Percentiles rank a stretch among this genome's conserved stretches.
These are phyloP conservation scores for Penium margaritaceum DNA, from an alignment of 139 green algal species.

Conservation along the genomic window DNA sequence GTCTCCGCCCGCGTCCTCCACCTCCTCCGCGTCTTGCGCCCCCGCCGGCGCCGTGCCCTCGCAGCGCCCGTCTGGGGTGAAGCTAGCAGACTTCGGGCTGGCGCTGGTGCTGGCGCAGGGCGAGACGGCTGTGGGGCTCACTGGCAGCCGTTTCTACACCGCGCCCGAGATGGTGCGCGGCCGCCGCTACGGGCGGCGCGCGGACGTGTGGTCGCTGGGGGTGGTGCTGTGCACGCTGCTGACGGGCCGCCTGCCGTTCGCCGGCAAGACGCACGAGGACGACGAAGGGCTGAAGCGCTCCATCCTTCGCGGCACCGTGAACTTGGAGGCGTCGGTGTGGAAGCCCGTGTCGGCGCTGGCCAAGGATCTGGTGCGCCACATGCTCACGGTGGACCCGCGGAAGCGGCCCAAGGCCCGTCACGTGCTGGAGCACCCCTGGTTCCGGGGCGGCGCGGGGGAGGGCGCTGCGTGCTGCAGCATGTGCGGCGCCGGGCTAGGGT, in stretches of 20 bases:
- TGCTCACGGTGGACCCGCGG: slow-evolving; percentile 42
- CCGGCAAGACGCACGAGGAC: slow-evolving; percentile 22
- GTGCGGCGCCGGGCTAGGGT: not conserved
- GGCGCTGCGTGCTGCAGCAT: not conserved
- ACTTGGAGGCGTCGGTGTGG: slow-evolving; percentile 30
- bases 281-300: slow-evolving; percentile 35
- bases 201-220: slow-evolving; percentile 62
- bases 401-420: slow-evolving; percentile 28
- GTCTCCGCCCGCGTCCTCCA: too few species aligned
- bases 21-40: not conserved
- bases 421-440: slow-evolving; percentile 68
- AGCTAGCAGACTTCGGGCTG: slow-evolving; percentile 84
- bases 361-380: slow-evolving; percentile 35
- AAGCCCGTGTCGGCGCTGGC: slow-evolving; percentile 33
- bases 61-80: slow-evolving; percentile 64
- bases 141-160: slow-evolving; percentile 66
- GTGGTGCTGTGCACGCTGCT: slow-evolving; percentile 64
- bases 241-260: slow-evolving; percentile 44
- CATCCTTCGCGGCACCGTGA: slow-evolving; percentile 24
- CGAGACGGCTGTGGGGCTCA: slow-evolving; percentile 59
- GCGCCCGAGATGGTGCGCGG: slow-evolving; percentile 60
- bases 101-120: slow-evolving; percentile 66
- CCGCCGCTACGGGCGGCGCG: slow-evolving; percentile 34
- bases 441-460: too few species aligned
- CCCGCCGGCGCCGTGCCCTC: not conserved